Evolutionary conservation across 768 basidiomycete genomes (phyloP).

Genomic region (Psilocybe cyanescens): DNA sequence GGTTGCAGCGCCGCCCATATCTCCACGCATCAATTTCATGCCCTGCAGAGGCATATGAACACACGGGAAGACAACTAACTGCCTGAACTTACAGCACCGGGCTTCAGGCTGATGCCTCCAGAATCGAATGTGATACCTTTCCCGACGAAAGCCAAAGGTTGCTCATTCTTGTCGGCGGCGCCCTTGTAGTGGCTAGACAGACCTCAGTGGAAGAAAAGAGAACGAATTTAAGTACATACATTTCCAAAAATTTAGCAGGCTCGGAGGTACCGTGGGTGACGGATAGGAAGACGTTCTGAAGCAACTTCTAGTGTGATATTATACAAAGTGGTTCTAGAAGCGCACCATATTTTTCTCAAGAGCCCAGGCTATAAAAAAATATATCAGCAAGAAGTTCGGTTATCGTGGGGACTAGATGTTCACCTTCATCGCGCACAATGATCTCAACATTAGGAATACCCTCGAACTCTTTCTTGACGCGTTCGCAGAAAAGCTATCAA

Average conservation of each 20-base stretch:
- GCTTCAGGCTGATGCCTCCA: constrained; percentile 87
- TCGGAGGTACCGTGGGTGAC: constrained; percentile 83
- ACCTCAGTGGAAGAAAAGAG: not conserved
- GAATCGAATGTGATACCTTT: constrained; percentile 92
- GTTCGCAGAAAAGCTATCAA: constrained; percentile 67
- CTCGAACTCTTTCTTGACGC: constrained; percentile 67
- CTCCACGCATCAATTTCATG: constrained; percentile 87
- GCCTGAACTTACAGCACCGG: constrained; percentile 54
- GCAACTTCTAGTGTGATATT: not conserved
- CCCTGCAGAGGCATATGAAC: constrained; percentile 37
- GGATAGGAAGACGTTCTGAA: constrained; percentile 81
- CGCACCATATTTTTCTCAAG: constrained; percentile 80
- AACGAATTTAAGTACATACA: constrained; percentile 46
- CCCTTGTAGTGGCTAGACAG: constrained; percentile 78
- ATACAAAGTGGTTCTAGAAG: not conserved
- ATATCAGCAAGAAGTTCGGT: not conserved
- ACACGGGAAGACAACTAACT: not conserved
- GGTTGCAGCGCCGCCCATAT: constrained; percentile 90
- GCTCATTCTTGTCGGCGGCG: constrained; percentile 53
- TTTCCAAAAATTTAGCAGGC: constrained; percentile 87
- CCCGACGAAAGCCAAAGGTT: constrained; percentile 78
- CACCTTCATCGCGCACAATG: constrained; percentile 75
- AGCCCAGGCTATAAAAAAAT: constrained; percentile 66
- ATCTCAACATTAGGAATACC: constrained; percentile 71
- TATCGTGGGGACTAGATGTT: constrained; percentile 7